phyloP scores from a whole-genome alignment of 164 flowering plant genomes.

The Vitis rotundifolia region DNA sequence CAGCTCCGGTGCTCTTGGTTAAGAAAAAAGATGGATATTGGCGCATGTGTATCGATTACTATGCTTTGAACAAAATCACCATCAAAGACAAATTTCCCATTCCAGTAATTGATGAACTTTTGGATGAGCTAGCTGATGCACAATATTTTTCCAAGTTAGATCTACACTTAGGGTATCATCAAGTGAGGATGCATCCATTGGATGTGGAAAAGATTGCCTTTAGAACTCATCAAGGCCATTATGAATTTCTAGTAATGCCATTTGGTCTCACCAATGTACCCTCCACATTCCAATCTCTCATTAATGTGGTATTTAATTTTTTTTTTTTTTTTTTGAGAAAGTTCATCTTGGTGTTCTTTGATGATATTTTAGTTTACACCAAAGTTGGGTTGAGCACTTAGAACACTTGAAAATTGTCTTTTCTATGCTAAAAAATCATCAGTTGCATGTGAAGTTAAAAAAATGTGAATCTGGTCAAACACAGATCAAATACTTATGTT shows the following conservation, averaged over 20 bases:
- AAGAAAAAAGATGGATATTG: not conserved
- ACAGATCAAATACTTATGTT: not conserved
- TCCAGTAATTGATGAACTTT: not conserved
- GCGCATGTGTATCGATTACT: not conserved
- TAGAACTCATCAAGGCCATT: not conserved
- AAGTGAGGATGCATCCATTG: not conserved
- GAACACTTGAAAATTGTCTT: not conserved
- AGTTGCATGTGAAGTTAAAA: not conserved
- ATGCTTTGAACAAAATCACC: not conserved
- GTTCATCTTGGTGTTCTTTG: too few relatives aligned
- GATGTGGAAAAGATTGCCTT: not conserved
- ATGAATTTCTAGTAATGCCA: conserved; percentile 5
- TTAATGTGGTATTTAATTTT: not conserved
- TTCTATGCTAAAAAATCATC: not conserved
- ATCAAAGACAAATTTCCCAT: conserved; percentile 4
- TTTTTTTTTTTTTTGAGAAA: too few relatives aligned
- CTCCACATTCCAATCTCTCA: not conserved
- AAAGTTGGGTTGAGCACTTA: too few relatives aligned
- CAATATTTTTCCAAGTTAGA: not conserved
- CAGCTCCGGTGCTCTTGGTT: not conserved
- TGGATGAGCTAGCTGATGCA: not conserved
- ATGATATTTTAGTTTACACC: too few relatives aligned
- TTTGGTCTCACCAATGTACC: not conserved
- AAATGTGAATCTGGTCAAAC: not conserved
- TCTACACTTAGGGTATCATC: not conserved